Evolutionary conservation across 192 early-diverging fungal genomes (phyloP).

Genomic region (Linnemannia zychae): DNA sequence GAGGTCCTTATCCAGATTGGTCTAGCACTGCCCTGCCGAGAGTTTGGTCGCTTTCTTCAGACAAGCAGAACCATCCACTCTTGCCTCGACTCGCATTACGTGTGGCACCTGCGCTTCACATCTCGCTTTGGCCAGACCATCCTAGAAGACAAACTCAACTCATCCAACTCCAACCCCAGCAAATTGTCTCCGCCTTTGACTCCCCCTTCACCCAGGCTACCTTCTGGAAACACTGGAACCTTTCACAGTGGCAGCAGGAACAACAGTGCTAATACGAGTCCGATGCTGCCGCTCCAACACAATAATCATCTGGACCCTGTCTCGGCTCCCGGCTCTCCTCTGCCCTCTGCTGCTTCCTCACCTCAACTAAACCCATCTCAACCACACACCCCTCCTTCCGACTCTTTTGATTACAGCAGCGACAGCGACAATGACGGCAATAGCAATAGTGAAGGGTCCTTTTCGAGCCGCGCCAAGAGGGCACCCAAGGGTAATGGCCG

Average conservation of each 20-base stretch:
- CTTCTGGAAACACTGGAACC: not conserved
- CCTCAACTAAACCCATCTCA: not conserved
- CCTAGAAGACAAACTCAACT: constrained; percentile 12
- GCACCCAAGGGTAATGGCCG: constrained; percentile 23
- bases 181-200: not conserved
- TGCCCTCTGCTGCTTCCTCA: not conserved
- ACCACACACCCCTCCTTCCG: not conserved
- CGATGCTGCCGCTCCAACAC: not conserved
- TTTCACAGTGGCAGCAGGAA: not conserved
- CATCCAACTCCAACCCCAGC: not conserved
- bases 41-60: constrained; percentile 40
- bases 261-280: not conserved
- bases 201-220: constrained; percentile 16
- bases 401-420: not conserved
- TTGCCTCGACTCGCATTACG: constrained; percentile 28
- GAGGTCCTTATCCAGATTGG: constrained; percentile 39
- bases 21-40: constrained; percentile 14
- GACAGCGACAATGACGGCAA: not conserved
- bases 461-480: constrained; percentile 2
- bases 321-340: not conserved
- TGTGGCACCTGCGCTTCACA: constrained; percentile 47
- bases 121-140: constrained; percentile 36
- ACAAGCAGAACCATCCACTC: constrained; percentile 22
- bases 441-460: not conserved
- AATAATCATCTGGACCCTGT: constrained; percentile 33